Evolutionary conservation across 306 rosid species (phyloP).

Genomic region (Lotus japonicus): DNA sequence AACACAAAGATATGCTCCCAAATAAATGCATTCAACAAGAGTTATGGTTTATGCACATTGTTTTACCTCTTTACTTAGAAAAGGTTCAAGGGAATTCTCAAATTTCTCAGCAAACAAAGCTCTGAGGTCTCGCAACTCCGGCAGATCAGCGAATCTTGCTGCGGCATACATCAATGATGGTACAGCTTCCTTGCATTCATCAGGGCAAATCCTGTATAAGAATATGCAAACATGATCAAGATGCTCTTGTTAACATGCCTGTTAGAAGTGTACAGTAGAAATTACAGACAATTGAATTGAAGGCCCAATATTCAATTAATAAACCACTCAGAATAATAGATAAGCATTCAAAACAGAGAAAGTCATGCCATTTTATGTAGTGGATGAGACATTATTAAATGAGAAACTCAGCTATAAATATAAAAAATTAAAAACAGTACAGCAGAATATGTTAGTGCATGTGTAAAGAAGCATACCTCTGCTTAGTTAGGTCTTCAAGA

Average conservation of each 20-base stretch:
- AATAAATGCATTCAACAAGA: not conserved
- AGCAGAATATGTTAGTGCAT: not conserved
- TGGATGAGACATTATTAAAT: not conserved
- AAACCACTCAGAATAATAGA: not conserved
- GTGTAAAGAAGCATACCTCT: constrained; percentile 37
- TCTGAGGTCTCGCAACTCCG: constrained; percentile 71
- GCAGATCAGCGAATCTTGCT: constrained; percentile 65
- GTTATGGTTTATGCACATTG: not conserved
- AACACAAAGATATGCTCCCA: not conserved
- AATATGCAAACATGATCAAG: not conserved
- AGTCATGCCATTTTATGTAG: not conserved
- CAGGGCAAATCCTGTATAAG: constrained; percentile 66
- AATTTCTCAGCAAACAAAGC: constrained; percentile 42
- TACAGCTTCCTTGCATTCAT: constrained; percentile 84
- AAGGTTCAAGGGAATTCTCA: constrained; percentile 48
- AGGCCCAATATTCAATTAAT: not conserved
- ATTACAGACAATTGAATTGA: not conserved
- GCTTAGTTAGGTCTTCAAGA: constrained; percentile 46
- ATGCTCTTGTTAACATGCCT: constrained; percentile 16
- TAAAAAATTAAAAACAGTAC: not conserved
- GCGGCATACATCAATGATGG: constrained; percentile 68
- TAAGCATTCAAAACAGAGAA: not conserved
- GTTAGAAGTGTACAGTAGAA: constrained; percentile 9
- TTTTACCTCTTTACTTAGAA: constrained; percentile 57
- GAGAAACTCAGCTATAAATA: not conserved